Evolutionary conservation across 345 rosid genomes (phyloP).

Genomic region (Brassica incana): DNA sequence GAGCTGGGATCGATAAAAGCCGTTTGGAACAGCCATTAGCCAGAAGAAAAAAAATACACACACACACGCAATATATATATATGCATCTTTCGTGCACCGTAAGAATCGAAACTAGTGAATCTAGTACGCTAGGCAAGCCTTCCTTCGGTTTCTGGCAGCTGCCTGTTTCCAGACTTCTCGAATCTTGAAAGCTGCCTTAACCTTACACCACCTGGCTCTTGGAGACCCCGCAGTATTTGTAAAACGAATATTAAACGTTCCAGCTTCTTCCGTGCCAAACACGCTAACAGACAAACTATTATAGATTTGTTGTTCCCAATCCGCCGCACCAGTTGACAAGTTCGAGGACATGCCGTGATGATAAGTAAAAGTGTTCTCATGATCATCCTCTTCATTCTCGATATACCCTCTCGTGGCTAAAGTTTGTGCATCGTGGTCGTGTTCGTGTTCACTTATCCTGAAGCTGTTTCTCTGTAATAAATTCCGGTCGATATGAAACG

Average conservation of each 20-base stretch:
- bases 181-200: slow-evolving; percentile 60
- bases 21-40: not conserved
- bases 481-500: slow-evolving; percentile 19
- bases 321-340: slow-evolving; percentile 40
- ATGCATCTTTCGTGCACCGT: not conserved
- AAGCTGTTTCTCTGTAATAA: slow-evolving; percentile 22
- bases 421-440: slow-evolving; percentile 8
- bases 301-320: slow-evolving; percentile 38
- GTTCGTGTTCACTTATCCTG: slow-evolving; percentile 23
- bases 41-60: not conserved
- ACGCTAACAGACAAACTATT: slow-evolving; percentile 31
- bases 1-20: not conserved
- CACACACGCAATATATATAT: not conserved
- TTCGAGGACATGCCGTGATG: not conserved
- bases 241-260: slow-evolving; percentile 33
- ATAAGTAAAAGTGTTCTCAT: slow-evolving; percentile 11
- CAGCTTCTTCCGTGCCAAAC: slow-evolving; percentile 30
- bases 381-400: slow-evolving; percentile 9
- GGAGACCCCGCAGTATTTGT: slow-evolving; percentile 35
- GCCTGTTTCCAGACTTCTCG: slow-evolving; percentile 36
- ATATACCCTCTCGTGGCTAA: not conserved
- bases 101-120: slow-evolving; percentile 7
- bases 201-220: slow-evolving; percentile 68
- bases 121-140: not conserved
- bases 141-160: slow-evolving; percentile 21